Evolutionary conservation across 441 rosid genomes (phyloP).

Genomic region (Lepidium campestre): DNA sequence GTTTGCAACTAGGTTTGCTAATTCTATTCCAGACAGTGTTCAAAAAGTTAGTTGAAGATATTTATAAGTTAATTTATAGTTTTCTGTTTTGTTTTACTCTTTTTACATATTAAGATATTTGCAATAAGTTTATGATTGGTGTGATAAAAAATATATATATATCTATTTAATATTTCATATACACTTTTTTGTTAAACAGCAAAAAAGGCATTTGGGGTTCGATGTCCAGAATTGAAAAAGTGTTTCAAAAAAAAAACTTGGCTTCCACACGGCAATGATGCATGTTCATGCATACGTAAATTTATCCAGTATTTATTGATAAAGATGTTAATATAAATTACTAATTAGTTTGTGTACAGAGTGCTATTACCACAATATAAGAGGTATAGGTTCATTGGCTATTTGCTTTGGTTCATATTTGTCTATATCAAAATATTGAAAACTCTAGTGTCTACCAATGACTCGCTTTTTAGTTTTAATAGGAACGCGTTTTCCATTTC

Average conservation of each 20-base stretch:
- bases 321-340: not conserved
- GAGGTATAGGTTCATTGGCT: not conserved
- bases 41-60: conserved; percentile 10
- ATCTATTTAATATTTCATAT: too few species aligned
- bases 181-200: too few species aligned
- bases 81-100: not conserved
- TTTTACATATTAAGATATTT: not conserved
- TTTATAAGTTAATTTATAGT: not conserved
- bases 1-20: too few species aligned
- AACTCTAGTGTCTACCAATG: conserved; percentile 1
- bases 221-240: too few species aligned
- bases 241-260: too few species aligned
- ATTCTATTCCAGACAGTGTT: too few species aligned
- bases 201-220: not conserved
- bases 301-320: not conserved
- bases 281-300: not conserved
- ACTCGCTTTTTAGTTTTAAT: too few species aligned
- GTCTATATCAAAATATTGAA: conserved; percentile 15
- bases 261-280: not conserved
- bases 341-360: not conserved
- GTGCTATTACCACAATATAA: not conserved
- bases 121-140: too few species aligned
- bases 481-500: too few species aligned
- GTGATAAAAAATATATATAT: too few species aligned
- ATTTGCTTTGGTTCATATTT: conserved; percentile 11